phyloP scores from a whole-genome alignment of 371 early-diverging fungal species.

The Apophysomyces trapeziformis region DNA sequence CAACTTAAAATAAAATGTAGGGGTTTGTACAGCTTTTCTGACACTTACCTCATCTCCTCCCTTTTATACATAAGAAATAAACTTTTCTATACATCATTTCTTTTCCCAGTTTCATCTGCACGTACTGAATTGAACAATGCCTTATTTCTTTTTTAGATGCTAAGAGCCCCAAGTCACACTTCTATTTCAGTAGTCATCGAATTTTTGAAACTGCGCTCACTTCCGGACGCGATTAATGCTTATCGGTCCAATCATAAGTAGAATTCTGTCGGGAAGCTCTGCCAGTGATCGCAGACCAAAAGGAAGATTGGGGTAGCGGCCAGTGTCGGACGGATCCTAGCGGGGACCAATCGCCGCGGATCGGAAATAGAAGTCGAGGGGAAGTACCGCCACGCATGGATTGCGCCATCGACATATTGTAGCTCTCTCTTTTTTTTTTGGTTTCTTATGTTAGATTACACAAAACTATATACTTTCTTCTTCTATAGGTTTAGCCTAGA shows the following conservation, averaged over 20 bases:
- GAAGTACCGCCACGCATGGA: neutral
- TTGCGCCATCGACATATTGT: constrained; percentile 2
- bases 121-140: too few species aligned
- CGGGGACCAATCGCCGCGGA: constrained; percentile 12
- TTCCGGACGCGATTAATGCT: constrained; percentile 1
- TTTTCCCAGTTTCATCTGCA: neutral
- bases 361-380: neutral
- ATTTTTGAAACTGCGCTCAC: neutral
- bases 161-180: too few species aligned
- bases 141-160: too few species aligned
- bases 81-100: neutral
- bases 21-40: neutral
- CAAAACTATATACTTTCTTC: neutral
- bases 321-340: constrained; percentile 2
- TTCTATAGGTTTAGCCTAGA: neutral
- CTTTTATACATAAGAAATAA: neutral
- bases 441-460: neutral
- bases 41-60: neutral
- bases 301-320: neutral
- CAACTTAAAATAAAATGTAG: too few species aligned
- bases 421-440: neutral
- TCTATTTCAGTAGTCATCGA: too few species aligned
- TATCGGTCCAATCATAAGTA: constrained; percentile 5
- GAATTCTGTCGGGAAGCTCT: neutral
- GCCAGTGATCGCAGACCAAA: neutral